Base-by-base conservation (phyloP, 202 grass and related monocot genomes). In the Alloteropsis angusta region DNA sequence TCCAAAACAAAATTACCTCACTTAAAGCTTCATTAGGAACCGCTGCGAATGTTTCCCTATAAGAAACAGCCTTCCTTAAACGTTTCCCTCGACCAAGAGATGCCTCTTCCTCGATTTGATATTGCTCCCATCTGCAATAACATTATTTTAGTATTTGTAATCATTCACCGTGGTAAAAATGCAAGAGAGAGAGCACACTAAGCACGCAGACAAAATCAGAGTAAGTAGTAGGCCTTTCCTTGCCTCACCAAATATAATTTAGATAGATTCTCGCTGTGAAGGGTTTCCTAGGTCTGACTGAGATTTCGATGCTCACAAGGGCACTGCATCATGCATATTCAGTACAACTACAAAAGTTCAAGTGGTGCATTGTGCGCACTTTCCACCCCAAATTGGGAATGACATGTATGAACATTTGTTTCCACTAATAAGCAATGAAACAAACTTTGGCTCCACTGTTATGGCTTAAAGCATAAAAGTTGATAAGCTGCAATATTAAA, bases 1-100 rank as follows among this genome's bases (percentile, higher is more conserved):
- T 69, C 8, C 61, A 79, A 74, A 16, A 72, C 34, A 46, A 35
- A 63, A 80, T 21, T 86, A 99, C 96, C 96, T 99, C 92, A 30
- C 92, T 99, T 74, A 99, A 79, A 85, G 92, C 84, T 93, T 99
- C 96, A 82, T 79, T 88, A 83, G 90, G 87, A 81, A 99, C 85
- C 58, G 92, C 50, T 66, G 96, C 71, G 34, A 99, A 96, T 60
- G 92, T 96, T 87, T 99, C 96, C 75, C 88, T 96, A 82, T 99
- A 99, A 75, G 96, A 99, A 79, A 99, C 88, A 77, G 96, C 92
- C 84, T 99, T 99, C 73, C 96, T 93, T 74, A 93, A 82, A 67
- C 96, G 92, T 74, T 99, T 99, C 67, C 96, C 96, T 67, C 96
- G 90, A 64, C 96, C 96, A 83, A 99, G 85, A 84, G 76, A 85